Base-by-base conservation (phyloP, 768 basidiomycete genomes). In the Rhodocollybia butyracea region DNA sequence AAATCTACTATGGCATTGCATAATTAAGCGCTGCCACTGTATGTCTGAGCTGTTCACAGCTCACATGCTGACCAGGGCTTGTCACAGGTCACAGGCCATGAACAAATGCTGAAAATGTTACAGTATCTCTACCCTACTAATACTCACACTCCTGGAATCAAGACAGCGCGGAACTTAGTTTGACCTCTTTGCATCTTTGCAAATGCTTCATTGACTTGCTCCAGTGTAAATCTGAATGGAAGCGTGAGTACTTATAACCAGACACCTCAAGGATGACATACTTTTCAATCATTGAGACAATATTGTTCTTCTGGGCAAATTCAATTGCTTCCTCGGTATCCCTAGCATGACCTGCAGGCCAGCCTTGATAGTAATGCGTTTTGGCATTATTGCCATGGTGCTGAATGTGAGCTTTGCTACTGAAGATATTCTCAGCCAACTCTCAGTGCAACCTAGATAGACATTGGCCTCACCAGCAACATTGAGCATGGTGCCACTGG, bases 231-330 rank as follows among this genome's bases (percentile, higher is more conserved):
- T 21, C 46, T 48, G n/a, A 19, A 24, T 31, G 13, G 6, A 19
- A 15, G 10, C 10, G 26, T 2, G 26, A 1, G 30, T 22, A 34
- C 7, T 48, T 2, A 31, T 21, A 2, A 48, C 21, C 21, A 21
- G 3, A 15, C 2, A 11, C 5, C 0, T 19, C 1, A 34, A 2
- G 4, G 10, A 10, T 8, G 17, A 6, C 46, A 19, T 48, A 48
- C 46, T 48, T 48, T 19, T 48, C 46, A 22, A 48, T 30, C 17
- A 48, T 31, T 5, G 46, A 31, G 7, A 21, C 30, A 19, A 48
- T 48, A 12, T 48, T 48, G 46, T 48, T 26, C 31, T 48, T 48
- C 21, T 48, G 46, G n/a, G 46, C 46, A 29, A 48, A 48, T 32
- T 27, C 29, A 31, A 48, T 48, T 8, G 46, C 46, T 29, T 48